These are phyloP conservation scores for Davidsoniella australis DNA, from an alignment of 2,329 filamentous ascomycete genomes.

Conservation along the genomic window DNA sequence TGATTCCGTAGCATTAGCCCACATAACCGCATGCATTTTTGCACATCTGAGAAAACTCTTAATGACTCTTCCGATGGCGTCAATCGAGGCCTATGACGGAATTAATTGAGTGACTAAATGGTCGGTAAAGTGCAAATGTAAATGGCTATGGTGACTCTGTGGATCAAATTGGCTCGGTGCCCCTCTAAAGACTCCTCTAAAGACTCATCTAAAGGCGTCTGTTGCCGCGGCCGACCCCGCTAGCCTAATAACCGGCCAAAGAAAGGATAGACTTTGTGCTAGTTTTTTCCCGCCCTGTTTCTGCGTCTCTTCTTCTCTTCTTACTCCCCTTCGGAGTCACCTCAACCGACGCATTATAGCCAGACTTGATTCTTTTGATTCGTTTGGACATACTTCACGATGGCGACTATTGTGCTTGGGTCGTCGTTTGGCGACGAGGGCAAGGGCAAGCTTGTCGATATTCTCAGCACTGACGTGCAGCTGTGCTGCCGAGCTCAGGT, in stretches of 20 bases:
- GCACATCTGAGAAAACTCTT: too few relatives aligned
- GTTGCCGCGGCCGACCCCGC: not conserved
- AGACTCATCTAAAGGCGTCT: too few relatives aligned
- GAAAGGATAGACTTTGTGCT: constrained; percentile 6
- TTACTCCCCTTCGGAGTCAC: constrained; percentile 13
- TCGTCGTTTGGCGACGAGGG: constrained; percentile 13
- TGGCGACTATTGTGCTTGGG: constrained; percentile 13
- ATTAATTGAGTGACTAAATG: too few relatives aligned
- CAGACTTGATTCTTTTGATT: constrained; percentile 11
- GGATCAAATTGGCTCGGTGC: too few relatives aligned
- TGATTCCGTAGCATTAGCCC: too few relatives aligned
- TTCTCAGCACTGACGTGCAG: constrained; percentile 12
- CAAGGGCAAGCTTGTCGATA: constrained; percentile 13
- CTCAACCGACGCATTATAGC: constrained; percentile 10
- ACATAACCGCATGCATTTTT: too few relatives aligned
- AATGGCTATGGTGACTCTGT: too few relatives aligned
- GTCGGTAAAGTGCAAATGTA: too few relatives aligned
- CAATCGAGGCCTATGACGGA: too few relatives aligned
- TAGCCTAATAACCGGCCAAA: not conserved
- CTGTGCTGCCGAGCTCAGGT: constrained; percentile 13
- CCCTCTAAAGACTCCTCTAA: too few relatives aligned
- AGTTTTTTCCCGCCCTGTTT: constrained; percentile 5
- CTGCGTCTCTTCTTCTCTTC: constrained; percentile 12
- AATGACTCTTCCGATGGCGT: too few relatives aligned
- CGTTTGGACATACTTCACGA: constrained; percentile 11